Conservation (phyloP, 148 eudicot species). For the Vaccinium myrtillus region DNA sequence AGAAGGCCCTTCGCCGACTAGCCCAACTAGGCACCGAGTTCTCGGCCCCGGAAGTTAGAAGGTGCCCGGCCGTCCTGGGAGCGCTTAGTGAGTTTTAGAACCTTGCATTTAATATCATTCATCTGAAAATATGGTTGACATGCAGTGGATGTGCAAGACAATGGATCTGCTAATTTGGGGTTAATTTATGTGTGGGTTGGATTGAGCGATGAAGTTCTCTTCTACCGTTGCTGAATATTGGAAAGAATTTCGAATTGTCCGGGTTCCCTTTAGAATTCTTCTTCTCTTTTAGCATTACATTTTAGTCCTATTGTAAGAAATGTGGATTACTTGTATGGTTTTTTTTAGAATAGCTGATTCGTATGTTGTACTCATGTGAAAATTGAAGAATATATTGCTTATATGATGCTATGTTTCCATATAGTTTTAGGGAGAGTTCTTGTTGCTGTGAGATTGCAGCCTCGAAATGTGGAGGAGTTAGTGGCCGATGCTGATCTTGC, state of each 20-base stretch:
- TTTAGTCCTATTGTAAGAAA: not conserved
- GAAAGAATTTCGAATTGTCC: not conserved
- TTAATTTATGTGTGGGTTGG: not conserved
- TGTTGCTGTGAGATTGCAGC: slow-evolving; percentile 88
- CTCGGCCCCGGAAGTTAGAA: no score
- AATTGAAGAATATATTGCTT: not conserved
- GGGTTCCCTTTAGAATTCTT: not conserved
- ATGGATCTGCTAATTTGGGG: not conserved
- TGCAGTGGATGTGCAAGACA: not conserved
- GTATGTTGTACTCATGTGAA: not conserved
- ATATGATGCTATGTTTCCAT: slow-evolving; percentile 10
- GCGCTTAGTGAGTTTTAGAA: no score
- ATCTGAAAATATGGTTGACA: not conserved
- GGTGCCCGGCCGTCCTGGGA: no score
- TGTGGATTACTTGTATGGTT: not conserved
- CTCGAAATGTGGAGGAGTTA: slow-evolving; percentile 76
- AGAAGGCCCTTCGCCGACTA: no score
- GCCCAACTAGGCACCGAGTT: no score
- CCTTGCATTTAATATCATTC: not conserved
- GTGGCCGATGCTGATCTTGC: slow-evolving; percentile 96
- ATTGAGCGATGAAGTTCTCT: not conserved
- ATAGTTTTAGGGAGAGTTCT: slow-evolving; percentile 85
- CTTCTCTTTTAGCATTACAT: not conserved
- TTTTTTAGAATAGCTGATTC: not conserved
- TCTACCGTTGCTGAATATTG: not conserved